Evolutionary conservation across 208 protist species (phyloP).

Genomic region (Crithidia mellificae): DNA sequence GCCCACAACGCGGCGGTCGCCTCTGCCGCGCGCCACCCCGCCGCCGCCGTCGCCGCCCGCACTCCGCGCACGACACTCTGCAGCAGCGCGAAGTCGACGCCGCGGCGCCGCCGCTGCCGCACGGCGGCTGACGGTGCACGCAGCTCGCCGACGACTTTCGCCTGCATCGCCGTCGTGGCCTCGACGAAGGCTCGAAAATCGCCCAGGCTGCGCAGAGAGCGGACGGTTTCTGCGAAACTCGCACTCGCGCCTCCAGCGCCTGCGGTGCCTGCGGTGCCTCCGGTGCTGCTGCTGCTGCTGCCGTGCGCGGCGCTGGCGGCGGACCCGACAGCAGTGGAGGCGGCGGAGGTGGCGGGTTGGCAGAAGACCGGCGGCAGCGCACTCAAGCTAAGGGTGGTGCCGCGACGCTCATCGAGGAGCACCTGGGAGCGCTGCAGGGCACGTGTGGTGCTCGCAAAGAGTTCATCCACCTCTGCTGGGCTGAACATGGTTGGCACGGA

Average conservation of each 20-base stretch:
- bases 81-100: constrained; percentile 45
- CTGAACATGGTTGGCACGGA: constrained; percentile 53
- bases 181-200: constrained; percentile 50
- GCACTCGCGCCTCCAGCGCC: neutral
- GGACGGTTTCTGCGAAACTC: constrained; percentile 27
- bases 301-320: neutral
- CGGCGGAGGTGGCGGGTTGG: neutral
- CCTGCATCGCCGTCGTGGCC: constrained; percentile 40
- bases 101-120: constrained; percentile 40
- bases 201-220: constrained; percentile 17
- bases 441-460: constrained; percentile 45
- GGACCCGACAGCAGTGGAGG: constrained; percentile 6
- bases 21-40: constrained; percentile 15
- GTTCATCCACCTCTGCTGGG: constrained; percentile 45
- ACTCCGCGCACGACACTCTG: constrained; percentile 36
- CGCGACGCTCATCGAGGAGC: constrained; percentile 52
- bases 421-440: constrained; percentile 53
- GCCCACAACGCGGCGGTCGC: constrained; percentile 20
- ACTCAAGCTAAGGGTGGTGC: neutral
- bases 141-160: constrained; percentile 34
- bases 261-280: no score
- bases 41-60: constrained; percentile 14
- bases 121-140: constrained; percentile 37
- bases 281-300: constrained; percentile 1
- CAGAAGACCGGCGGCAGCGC: constrained; percentile 19